Percentiles rank a stretch among this genome's conserved stretches.
Conservation (phyloP, 2,329 filamentous ascomycete species). For the Sclerotinia subarctica region DNA sequence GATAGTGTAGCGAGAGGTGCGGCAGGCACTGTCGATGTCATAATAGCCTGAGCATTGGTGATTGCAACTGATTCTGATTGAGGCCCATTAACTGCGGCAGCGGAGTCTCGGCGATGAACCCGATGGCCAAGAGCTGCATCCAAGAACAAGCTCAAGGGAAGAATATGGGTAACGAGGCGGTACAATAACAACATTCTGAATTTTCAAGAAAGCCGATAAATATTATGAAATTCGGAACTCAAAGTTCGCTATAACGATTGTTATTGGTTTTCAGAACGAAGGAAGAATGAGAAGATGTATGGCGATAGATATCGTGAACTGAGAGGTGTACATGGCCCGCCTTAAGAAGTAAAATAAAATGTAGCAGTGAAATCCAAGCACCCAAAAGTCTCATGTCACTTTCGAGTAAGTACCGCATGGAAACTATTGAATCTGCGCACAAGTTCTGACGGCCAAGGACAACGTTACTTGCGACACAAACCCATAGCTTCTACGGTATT, state of each 20-base stretch:
- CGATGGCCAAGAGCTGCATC: slow-evolving; percentile 20
- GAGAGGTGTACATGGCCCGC: background rate
- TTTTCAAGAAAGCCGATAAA: background rate
- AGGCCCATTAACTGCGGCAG: background rate
- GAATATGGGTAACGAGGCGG: slow-evolving; percentile 15
- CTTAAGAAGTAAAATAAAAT: slow-evolving; percentile 18
- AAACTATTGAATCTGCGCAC: slow-evolving; percentile 15
- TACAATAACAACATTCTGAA: slow-evolving; percentile 13
- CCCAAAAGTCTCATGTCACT: background rate
- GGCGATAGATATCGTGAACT: background rate
- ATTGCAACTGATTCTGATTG: slow-evolving; percentile 17
- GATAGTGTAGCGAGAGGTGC: slow-evolving; percentile 14
- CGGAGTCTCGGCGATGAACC: slow-evolving; percentile 8
- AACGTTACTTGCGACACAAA: slow-evolving; percentile 16
- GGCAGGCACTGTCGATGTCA: slow-evolving; percentile 11
- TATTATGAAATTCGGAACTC: background rate
- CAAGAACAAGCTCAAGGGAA: slow-evolving; percentile 12
- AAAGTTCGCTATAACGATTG: slow-evolving; percentile 4
- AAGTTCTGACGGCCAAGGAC: slow-evolving; percentile 3
- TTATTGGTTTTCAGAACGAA: background rate
- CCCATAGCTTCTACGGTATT: background rate
- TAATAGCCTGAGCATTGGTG: slow-evolving; percentile 15
- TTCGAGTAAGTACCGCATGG: background rate
- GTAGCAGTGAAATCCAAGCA: background rate
- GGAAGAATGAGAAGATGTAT: background rate